These are phyloP conservation scores for Calocybe indica DNA, from an alignment of 768 basidiomycete genomes.

Conservation along the genomic window DNA sequence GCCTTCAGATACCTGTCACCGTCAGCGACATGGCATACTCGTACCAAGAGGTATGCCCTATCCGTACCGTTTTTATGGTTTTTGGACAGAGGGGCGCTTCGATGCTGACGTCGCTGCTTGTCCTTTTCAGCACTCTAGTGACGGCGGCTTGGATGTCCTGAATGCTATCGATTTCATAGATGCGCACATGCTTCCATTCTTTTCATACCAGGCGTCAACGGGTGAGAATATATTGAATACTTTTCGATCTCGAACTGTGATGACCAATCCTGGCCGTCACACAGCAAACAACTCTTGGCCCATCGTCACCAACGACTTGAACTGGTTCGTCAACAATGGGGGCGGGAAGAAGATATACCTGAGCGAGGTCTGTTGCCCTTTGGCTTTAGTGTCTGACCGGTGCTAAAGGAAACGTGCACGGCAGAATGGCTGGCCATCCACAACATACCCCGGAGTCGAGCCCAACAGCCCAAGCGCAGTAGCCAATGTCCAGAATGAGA, in stretches of 20 bases:
- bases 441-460: constrained; percentile 52
- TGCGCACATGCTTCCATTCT: constrained; percentile 70
- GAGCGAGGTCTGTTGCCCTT: constrained; percentile 44
- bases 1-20: constrained; percentile 59
- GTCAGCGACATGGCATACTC: constrained; percentile 63
- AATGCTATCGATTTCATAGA: constrained; percentile 59
- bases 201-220: constrained; percentile 48
- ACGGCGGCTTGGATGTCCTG: constrained; percentile 49
- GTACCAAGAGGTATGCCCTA: constrained; percentile 34
- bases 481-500: constrained; percentile 56
- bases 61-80: neutral
- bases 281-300: constrained; percentile 59
- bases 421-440: constrained; percentile 77
- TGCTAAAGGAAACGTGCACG: neutral
- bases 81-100: neutral
- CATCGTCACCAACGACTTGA: constrained; percentile 47
- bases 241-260: neutral
- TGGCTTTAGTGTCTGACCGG: neutral
- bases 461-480: constrained; percentile 61
- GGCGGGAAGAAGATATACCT: constrained; percentile 72
- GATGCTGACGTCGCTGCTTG: neutral
- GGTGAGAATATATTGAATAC: constrained; percentile 25
- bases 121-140: constrained; percentile 27
- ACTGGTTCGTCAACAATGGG: constrained; percentile 64
- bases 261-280: neutral